Conservation (phyloP, 306 rosid genomes). For the Castanea crenata region DNA sequence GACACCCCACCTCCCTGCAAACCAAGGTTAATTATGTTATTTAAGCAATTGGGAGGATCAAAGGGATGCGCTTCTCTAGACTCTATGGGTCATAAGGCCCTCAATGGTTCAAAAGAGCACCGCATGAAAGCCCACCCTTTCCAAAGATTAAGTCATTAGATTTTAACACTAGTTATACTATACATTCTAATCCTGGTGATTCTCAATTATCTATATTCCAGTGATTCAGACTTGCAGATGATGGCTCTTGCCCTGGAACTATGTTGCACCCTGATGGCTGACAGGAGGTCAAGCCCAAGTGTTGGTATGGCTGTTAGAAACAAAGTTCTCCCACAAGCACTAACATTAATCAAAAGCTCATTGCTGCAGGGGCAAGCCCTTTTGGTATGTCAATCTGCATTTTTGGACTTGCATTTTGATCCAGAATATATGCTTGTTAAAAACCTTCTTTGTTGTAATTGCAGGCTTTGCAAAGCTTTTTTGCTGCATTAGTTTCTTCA, state of each 20-base stretch:
- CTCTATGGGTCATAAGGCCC: neutral
- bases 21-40: neutral
- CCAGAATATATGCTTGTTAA: constrained; percentile 25
- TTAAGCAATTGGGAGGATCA: neutral
- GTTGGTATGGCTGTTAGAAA: constrained; percentile 91
- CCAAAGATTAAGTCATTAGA: neutral
- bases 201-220: constrained; percentile 31
- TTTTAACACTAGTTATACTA: neutral
- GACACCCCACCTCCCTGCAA: constrained; percentile 8
- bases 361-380: constrained; percentile 98
- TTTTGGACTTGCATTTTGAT: constrained; percentile 19
- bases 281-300: constrained; percentile 80
- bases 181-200: constrained; percentile 16
- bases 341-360: constrained; percentile 82
- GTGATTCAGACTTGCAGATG: constrained; percentile 99
- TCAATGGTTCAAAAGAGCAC: neutral
- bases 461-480: constrained; percentile 93
- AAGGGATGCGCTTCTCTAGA: neutral
- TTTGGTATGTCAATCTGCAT: constrained; percentile 48
- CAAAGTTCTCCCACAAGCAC: constrained; percentile 98
- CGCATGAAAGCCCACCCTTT: neutral
- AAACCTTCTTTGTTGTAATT: constrained; percentile 14
- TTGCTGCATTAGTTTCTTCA: constrained; percentile 85
- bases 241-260: constrained; percentile 97
- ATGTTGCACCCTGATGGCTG: constrained; percentile 98